Evolutionary conservation across 1,139 yeast genomes (phyloP).

Genomic region (Zygosaccharomyces pseudobailii): DNA sequence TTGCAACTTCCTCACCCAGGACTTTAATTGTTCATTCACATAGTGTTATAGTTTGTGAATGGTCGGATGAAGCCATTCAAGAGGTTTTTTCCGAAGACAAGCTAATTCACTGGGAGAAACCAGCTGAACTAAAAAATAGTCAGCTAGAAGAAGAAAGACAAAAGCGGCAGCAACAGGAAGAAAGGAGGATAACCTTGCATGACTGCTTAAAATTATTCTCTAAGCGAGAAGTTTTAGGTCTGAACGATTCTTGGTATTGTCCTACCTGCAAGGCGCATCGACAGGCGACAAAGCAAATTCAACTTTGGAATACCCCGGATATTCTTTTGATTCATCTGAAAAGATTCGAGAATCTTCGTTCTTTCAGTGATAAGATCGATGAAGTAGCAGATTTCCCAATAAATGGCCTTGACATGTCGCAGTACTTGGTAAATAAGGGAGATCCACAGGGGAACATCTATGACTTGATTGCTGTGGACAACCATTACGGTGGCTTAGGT

Average conservation of each 20-base stretch:
- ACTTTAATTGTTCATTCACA: constrained; percentile 28
- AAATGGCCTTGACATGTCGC: constrained; percentile 67
- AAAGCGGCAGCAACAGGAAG: constrained; percentile 37
- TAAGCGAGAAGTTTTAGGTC: constrained; percentile 78
- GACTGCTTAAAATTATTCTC: constrained; percentile 77
- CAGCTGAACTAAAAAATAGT: constrained; percentile 47
- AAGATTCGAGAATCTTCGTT: constrained; percentile 79
- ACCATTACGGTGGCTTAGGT: constrained; percentile 93
- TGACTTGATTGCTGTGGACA: constrained; percentile 89
- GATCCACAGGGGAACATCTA: constrained; percentile 46
- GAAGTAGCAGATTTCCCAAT: constrained; percentile 85
- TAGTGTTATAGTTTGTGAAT: constrained; percentile 65
- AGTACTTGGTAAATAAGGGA: constrained; percentile 44
- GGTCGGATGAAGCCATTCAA: constrained; percentile 49
- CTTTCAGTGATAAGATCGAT: constrained; percentile 86
- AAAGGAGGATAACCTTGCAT: constrained; percentile 55
- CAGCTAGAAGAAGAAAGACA: constrained; percentile 48
- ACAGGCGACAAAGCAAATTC: constrained; percentile 87
- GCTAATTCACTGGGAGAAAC: constrained; percentile 50
- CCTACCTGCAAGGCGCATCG: constrained; percentile 84
- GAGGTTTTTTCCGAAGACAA: constrained; percentile 48
- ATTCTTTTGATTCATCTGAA: constrained; percentile 84
- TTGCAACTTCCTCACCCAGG: neutral
- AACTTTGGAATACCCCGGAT: constrained; percentile 90
- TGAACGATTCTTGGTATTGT: constrained; percentile 92